Base-by-base conservation (phyloP, 2,329 filamentous ascomycete genomes). In the Colletotrichum graminicola region DNA sequence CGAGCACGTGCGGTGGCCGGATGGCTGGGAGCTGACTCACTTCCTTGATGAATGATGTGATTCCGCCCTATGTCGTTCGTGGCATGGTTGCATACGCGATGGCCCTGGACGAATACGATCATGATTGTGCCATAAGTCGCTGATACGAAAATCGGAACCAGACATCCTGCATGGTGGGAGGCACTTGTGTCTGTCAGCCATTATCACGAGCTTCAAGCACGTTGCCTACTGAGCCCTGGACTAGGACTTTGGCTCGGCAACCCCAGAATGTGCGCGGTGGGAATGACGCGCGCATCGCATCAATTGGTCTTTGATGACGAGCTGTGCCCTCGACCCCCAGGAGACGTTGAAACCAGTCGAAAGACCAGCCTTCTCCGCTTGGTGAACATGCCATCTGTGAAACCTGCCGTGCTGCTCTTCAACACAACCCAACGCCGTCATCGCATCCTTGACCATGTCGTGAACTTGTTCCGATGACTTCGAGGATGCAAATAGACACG, bases 21-120 rank as follows among this genome's bases (percentile, higher is more conserved):
- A 49, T 34, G 59, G 43, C 21, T 36, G 29, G 59, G 59, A 26
- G 29, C 59, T 61, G 41, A 61, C 59, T 61, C 59, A 18, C 23
- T 18, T 29, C 43, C 18, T 10, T 26, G 18, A 47, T 26, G 43
- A 23, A 32, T 18, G 21, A 61, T 23, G 29, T n/a, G 14, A 49
- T 32, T 23, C 29, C 29, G 41, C 59, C 23, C 49, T 32, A 32
- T 26, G 57, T 36, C 29, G 59, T 32, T 61, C 16, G 43, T 26
- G 59, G 11, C 6, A 11, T 12, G 12, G 49, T 47, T 36, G 57
- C 57, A 61, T 49, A 61, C 41, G 36, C 59, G 59, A 49, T 23
- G 59, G 29, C 16, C 12, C 12, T 23, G 26, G 29, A n/a, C 56
- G 49, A 18, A 52, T 10, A 10, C 49, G 49, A 3, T 18, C 52